Evolutionary conservation across 2,329 filamentous ascomycete genomes (phyloP).

Genomic region (Colletotrichum cuscutae): DNA sequence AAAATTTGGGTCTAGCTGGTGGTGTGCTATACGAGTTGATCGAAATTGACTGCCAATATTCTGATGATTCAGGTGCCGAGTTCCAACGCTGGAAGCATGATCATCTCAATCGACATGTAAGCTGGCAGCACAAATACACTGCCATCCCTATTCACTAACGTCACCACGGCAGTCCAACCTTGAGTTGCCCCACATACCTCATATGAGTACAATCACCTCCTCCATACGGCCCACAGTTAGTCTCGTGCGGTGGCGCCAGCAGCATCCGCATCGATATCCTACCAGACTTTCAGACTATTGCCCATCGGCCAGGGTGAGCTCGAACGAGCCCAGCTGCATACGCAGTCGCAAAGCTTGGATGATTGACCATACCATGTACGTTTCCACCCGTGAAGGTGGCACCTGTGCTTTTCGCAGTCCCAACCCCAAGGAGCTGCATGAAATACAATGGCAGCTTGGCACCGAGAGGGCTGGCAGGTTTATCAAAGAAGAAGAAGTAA

Average conservation of each 20-base stretch:
- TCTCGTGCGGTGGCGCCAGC: constrained; percentile 49
- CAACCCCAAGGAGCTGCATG: constrained; percentile 51
- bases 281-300: constrained; percentile 53
- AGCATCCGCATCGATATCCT: constrained; percentile 50
- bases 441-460: constrained; percentile 52
- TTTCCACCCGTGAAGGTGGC: constrained; percentile 50
- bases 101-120: constrained; percentile 55
- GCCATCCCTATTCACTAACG: constrained; percentile 12
- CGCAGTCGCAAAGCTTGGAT: constrained; percentile 53
- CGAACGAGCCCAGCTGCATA: constrained; percentile 46
- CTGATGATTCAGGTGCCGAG: constrained; percentile 55
- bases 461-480: constrained; percentile 43
- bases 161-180: constrained; percentile 47
- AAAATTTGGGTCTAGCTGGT: constrained; percentile 54
- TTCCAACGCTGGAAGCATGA: constrained; percentile 59
- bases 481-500: constrained; percentile 46
- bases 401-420: constrained; percentile 50
- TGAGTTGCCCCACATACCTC: constrained; percentile 57
- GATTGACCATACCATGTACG: constrained; percentile 55
- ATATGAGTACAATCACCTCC: constrained; percentile 56
- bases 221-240: constrained; percentile 51
- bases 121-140: constrained; percentile 16
- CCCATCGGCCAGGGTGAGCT: constrained; percentile 38
- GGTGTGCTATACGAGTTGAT: constrained; percentile 59
- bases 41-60: constrained; percentile 55